Base-by-base conservation (phyloP, 345 rosid species). In the Citrus glauca region DNA sequence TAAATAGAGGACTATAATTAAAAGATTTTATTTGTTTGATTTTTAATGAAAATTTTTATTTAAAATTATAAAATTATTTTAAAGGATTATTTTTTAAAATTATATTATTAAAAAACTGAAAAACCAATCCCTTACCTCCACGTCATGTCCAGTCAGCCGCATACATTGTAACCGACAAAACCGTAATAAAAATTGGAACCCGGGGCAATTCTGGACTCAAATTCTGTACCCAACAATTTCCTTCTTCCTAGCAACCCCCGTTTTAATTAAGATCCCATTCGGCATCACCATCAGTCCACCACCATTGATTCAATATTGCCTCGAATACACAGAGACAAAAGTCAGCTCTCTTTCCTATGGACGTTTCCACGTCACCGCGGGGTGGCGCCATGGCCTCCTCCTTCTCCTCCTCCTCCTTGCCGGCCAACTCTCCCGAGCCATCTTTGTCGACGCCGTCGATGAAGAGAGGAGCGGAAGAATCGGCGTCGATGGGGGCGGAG, bases 331-430 rank as follows among this genome's bases (percentile, higher is more conserved):
- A 22, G 82, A 73, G 19, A 73, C 77, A 77, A 62, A 9, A 20
- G 27, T 9, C 27, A 71, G 77, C 32, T 69, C 79, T 42, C 85
- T 76, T 66, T 72, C 13, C 79, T 79, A 69, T 85, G 83, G 64
- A 77, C 83, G 68, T 19, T 80, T 81, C 84, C 76, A 66, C 78
- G 55, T 74, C 88, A 5, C 79, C 81, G 57, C 72, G 69, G 66
- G 81, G 79, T 61, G 83, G 75, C 74, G 55, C 78, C 5, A 69
- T 81, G 14, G 72, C 81, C 62, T 76, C 79, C 20, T 30, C 81
- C 45, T 40, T 3, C 11, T 30, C 79, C 61, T 76, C 79, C 20
- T 30, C 81, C 45, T 40, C 13, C 13, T 30, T 81, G 50, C 50
- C 85, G 40, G 60, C 80, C 17, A 75, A 14, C 7, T 32, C 84